Base-by-base conservation (phyloP, 2,329 filamentous ascomycete genomes). In the Clarireedia paspali region DNA sequence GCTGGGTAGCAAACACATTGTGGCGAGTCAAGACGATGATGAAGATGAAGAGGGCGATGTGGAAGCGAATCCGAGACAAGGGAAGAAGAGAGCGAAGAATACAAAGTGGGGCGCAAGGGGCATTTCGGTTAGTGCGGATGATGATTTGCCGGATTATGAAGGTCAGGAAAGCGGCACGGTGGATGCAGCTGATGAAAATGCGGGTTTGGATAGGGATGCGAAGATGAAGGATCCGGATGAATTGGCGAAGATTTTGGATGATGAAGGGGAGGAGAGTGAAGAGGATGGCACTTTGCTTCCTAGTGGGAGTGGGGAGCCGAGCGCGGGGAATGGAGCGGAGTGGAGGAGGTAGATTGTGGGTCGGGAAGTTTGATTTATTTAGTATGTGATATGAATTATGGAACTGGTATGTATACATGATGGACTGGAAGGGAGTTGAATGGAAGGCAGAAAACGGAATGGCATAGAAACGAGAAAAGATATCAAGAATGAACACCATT, bases 191-290 rank as follows among this genome's bases (percentile, higher is more conserved):
- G 26, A 10, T 23, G 74, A 4, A 4, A 34, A 34, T 34, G 10
- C 71, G 2, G 70, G 69, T 30, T 72, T 79, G 5, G 82, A 85
- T 63, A 79, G 81, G 0, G 82, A 85, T 64, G 83, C 83, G 39
- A 83, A 77, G 73, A 85, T 86, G 82, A 75, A 77, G 61, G 83
- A 86, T 59, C 83, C 83, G 0, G 83, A 86, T 66, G 83, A 86
- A 68, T 73, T 86, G 55, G 82, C 82, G 2, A 75, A 73, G 57
- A 82, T 77, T 9, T 70, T 86, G 44, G 81, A 84, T 6, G 79
- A 81, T 15, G 77, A 80, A 4, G 77, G 79, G 1, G 76, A 75
- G 59, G 66, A 65, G 47, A 66, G 65, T 56, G 60, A 57, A 9
- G 56, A 50, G 39, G 56, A 53, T 47, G 55, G 49, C 2, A 47